Conservation (phyloP, 805 yeast genomes). For the Scheffersomyces spartinae region DNA sequence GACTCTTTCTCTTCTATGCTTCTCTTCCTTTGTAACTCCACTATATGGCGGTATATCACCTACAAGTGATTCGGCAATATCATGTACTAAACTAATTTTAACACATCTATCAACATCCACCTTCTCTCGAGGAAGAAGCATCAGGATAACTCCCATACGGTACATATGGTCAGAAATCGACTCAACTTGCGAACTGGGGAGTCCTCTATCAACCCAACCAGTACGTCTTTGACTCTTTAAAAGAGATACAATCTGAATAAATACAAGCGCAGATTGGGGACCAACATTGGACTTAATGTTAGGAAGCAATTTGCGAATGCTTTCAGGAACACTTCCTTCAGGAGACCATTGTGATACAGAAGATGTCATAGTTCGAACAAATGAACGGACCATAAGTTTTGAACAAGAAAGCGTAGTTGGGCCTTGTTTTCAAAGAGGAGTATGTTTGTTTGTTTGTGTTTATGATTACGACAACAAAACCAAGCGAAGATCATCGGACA, state of each 20-base stretch:
- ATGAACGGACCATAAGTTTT: no score
- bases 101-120: slow-evolving; percentile 61
- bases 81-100: slow-evolving; percentile 83
- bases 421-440: no score
- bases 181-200: slow-evolving; percentile 42
- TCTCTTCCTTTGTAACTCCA: slow-evolving; percentile 61
- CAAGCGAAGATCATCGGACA: no score
- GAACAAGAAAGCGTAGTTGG: no score
- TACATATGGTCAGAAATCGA: slow-evolving; percentile 94
- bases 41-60: slow-evolving; percentile 92
- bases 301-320: no score
- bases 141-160: slow-evolving; percentile 75
- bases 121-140: slow-evolving; percentile 47
- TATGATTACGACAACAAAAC: no score
- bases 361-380: no score
- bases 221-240: slow-evolving; percentile 78
- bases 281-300: no score
- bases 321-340: no score
- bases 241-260: slow-evolving; percentile 54
- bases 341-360: no score
- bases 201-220: slow-evolving; percentile 77
- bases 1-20: slow-evolving; percentile 67
- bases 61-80: slow-evolving; percentile 86
- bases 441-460: no score
- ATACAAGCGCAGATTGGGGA: no score